Percentiles rank a stretch among this genome's conserved stretches.
These are phyloP conservation scores for Tieghemostelium lacteum DNA, from an alignment of 78 protist genomes.

Conservation along the genomic window DNA sequence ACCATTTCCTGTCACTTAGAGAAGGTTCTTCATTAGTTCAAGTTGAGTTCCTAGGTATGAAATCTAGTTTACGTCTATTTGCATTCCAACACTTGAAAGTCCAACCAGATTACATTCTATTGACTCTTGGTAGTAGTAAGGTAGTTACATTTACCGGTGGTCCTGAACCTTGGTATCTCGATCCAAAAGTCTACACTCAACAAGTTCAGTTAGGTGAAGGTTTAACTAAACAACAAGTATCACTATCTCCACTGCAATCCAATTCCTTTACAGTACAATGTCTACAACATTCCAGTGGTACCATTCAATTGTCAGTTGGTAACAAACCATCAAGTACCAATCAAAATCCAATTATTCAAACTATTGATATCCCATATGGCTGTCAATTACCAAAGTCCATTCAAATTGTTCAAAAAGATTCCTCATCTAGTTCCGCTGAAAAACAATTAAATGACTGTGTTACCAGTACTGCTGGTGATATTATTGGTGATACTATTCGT, in stretches of 20 bases:
- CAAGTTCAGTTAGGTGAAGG: neutral
- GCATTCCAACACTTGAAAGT: constrained; percentile 43
- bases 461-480: constrained; percentile 1
- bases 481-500: constrained; percentile 9
- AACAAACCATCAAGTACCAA: constrained; percentile 17
- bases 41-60: constrained; percentile 42
- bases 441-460: neutral
- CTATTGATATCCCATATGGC: neutral
- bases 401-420: too few species aligned
- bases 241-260: neutral
- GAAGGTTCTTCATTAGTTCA: constrained; percentile 24
- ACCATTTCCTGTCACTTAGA: constrained; percentile 8
- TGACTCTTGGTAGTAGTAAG: constrained; percentile 21
- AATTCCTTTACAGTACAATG: constrained; percentile 40
- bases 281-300: constrained; percentile 13
- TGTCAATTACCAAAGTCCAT: constrained; percentile 43
- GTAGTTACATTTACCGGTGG: constrained; percentile 45
- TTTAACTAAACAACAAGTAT: neutral
- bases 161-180: constrained; percentile 69
- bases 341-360: constrained; percentile 40
- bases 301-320: constrained; percentile 7
- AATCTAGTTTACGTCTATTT: constrained; percentile 24
- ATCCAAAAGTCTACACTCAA: constrained; percentile 27
- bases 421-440: constrained; percentile 9
- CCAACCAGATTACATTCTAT: constrained; percentile 13